Evolutionary conservation across 331 rosid species (phyloP).

Genomic region (Acacia pycnantha): DNA sequence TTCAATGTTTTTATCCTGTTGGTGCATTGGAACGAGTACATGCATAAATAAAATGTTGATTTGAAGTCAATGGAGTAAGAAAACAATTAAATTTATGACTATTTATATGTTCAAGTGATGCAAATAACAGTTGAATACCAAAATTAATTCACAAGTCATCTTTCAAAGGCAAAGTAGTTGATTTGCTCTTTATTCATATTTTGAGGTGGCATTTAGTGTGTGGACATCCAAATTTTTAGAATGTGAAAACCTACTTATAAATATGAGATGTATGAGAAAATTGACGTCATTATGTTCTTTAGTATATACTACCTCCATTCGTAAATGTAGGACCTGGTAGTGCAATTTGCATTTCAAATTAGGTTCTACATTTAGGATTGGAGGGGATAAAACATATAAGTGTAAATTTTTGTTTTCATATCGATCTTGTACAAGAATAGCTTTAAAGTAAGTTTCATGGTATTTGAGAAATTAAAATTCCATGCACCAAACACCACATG

Average conservation of each 20-base stretch:
- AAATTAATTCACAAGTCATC: neutral
- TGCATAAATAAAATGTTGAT: neutral
- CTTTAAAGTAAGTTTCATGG: neutral
- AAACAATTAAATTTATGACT: neutral
- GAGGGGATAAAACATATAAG: neutral
- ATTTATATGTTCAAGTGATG: neutral
- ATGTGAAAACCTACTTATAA: neutral
- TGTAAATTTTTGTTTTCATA: neutral
- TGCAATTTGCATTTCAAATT: too few relatives aligned
- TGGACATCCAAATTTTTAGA: neutral
- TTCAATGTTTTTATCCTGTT: neutral
- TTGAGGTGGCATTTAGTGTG: neutral
- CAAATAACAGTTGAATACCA: neutral
- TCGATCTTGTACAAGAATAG: neutral
- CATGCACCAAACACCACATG: neutral
- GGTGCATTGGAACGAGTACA: neutral
- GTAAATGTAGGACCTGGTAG: too few relatives aligned
- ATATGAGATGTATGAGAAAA: neutral
- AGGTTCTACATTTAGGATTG: too few relatives aligned
- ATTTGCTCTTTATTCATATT: neutral
- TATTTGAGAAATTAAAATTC: neutral
- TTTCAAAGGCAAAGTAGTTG: neutral
- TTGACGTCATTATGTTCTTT: neutral
- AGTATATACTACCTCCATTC: too few relatives aligned
- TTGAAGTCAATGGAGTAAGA: neutral